Evolutionary conservation across 495 filamentous ascomycete genomes (phyloP).

Genomic region (Podospora pseudopauciseta): DNA sequence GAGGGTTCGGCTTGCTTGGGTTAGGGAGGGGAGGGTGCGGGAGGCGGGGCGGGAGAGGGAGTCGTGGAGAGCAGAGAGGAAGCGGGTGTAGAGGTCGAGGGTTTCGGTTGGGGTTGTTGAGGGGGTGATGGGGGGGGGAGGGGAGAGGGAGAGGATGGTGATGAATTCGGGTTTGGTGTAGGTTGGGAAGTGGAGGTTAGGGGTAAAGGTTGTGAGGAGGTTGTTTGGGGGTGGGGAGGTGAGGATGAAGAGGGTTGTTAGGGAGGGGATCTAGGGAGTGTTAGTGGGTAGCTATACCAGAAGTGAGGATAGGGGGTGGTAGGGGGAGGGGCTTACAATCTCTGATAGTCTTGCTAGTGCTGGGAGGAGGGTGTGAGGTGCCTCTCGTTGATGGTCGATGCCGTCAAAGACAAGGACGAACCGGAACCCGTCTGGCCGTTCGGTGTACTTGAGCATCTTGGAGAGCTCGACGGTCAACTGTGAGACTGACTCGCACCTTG

Average conservation of each 20-base stretch:
- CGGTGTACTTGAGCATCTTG: constrained; percentile 50
- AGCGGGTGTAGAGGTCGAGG: constrained; percentile 73
- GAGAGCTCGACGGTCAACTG: constrained; percentile 67
- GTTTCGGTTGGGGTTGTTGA: constrained; percentile 42
- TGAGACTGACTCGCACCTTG: constrained; percentile 73
- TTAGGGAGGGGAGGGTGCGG: constrained; percentile 60
- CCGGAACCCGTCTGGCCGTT: constrained; percentile 34
- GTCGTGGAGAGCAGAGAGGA: constrained; percentile 70
- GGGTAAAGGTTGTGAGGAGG: constrained; percentile 66
- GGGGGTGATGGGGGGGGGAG: constrained; percentile 37
- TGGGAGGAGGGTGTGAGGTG: constrained; percentile 74
- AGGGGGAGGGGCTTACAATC: constrained; percentile 21
- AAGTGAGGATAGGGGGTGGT: neutral
- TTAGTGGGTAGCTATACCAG: constrained; percentile 17
- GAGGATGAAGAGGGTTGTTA: constrained; percentile 75
- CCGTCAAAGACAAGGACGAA: constrained; percentile 87
- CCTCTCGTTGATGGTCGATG: constrained; percentile 84
- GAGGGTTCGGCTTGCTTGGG: constrained; percentile 52
- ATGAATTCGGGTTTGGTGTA: constrained; percentile 80
- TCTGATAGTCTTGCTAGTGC: constrained; percentile 45
- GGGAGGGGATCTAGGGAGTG: constrained; percentile 63
- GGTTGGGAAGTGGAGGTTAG: constrained; percentile 78
- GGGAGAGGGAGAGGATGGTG: constrained; percentile 57
- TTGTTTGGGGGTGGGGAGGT: constrained; percentile 66
- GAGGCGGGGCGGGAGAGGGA: constrained; percentile 63